Conservation (phyloP, 2,329 filamentous ascomycete species). For the Botryotinia narcissicola region DNA sequence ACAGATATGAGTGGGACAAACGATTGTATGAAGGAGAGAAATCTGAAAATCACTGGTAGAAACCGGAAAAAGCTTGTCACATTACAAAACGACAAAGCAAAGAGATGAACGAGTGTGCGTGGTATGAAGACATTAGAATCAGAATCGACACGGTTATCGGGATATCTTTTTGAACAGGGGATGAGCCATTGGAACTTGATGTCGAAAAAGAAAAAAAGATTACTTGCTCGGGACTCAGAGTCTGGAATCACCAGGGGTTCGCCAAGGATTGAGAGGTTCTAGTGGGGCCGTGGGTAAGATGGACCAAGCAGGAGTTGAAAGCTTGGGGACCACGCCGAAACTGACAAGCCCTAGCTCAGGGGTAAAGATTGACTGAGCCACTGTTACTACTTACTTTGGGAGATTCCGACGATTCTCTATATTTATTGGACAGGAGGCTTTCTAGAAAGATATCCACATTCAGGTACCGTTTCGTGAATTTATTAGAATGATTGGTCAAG, state of each 20-base stretch:
- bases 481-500: background rate
- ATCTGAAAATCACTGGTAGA: background rate
- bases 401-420: background rate
- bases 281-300: conserved; percentile 3
- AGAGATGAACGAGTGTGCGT: background rate
- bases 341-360: conserved; percentile 7
- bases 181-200: background rate
- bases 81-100: background rate
- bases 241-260: conserved; percentile 16
- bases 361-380: conserved; percentile 16
- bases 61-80: background rate
- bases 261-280: background rate
- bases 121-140: conserved; percentile 16
- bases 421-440: conserved; percentile 1
- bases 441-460: background rate
- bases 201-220: conserved; percentile 3
- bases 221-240: background rate
- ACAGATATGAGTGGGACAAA: conserved; percentile 7
- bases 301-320: background rate
- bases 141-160: conserved; percentile 4
- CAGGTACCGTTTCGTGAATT: conserved; percentile 11
- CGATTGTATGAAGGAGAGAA: conserved; percentile 12
- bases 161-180: background rate
- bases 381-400: background rate
- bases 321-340: conserved; percentile 8